phyloP scores from a whole-genome alignment of 257 asterid genomes.

The Anisodus tanguticus region DNA sequence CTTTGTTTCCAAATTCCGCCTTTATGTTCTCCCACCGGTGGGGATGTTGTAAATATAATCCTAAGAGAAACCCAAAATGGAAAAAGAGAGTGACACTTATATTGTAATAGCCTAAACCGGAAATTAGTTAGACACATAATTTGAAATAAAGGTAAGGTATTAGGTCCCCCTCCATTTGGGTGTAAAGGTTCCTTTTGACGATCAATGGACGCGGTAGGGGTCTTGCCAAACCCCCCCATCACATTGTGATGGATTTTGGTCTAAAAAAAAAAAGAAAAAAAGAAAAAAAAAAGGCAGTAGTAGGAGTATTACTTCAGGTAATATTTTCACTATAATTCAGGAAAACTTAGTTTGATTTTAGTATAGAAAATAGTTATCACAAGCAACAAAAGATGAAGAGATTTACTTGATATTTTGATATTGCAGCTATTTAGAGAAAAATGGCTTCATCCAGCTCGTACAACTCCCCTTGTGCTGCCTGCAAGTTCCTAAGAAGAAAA shows the following conservation, averaged over 20 bases:
- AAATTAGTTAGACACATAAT: not conserved
- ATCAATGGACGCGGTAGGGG: no score
- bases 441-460: constrained; percentile 59
- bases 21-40: not conserved
- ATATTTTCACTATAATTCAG: not conserved
- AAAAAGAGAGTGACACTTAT: not conserved
- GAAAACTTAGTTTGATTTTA: not conserved
- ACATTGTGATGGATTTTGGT: no score
- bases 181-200: no score
- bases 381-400: not conserved
- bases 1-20: not conserved
- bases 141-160: not conserved
- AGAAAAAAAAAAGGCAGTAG: no score
- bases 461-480: constrained; percentile 65
- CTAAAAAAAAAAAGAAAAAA: no score
- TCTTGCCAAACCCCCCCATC: no score
- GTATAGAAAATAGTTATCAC: not conserved
- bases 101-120: not conserved
- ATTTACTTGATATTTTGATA: constrained; percentile 9
- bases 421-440: constrained; percentile 17
- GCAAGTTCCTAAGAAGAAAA: constrained; percentile 58
- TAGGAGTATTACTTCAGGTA: not conserved
- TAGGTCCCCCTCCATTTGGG: no score
- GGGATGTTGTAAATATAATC: not conserved
- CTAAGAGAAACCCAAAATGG: not conserved